Evolutionary conservation across 2,329 filamentous ascomycete genomes (phyloP).

Genomic region (Colletotrichum camelliae): DNA sequence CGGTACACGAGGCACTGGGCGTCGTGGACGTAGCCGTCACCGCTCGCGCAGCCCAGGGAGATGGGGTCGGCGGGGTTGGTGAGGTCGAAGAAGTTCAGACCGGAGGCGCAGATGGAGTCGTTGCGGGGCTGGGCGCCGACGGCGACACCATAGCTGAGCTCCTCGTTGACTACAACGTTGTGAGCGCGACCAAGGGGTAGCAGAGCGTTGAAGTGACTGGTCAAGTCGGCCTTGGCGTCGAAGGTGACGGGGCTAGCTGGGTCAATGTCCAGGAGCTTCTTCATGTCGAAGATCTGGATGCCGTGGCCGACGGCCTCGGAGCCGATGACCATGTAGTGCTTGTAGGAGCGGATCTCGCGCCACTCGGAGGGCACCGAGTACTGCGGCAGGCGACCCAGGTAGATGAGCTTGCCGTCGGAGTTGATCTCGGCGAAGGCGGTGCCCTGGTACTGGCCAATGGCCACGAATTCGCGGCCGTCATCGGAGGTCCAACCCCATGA

Average conservation of each 20-base stretch:
- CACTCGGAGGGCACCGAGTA: conserved; percentile 27
- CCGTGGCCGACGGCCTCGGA: conserved; percentile 52
- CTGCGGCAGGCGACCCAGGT: conserved; percentile 43
- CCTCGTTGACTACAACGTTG: conserved; percentile 56
- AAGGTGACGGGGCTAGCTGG: conserved; percentile 40
- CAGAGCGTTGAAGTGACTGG: conserved; percentile 35
- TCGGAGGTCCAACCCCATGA: conserved; percentile 54
- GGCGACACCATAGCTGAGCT: conserved; percentile 51
- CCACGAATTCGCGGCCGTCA: conserved; percentile 50
- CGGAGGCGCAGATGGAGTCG: conserved; percentile 47
- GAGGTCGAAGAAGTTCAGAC: conserved; percentile 64
- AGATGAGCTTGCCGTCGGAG: conserved; percentile 44
- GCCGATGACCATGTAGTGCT: conserved; percentile 42
- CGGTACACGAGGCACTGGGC: conserved; percentile 63
- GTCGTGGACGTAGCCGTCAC: conserved; percentile 66
- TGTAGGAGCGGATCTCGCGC: conserved; percentile 40
- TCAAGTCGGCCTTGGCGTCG: conserved; percentile 33
- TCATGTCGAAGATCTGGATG: conserved; percentile 68
- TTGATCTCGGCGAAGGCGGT: conserved; percentile 51
- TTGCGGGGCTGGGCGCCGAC: conserved; percentile 45
- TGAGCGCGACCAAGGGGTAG: conserved; percentile 37
- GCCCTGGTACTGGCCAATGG: conserved; percentile 49
- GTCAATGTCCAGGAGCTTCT: conserved; percentile 52
- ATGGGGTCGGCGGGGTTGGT: conserved; percentile 57
- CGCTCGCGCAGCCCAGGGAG: conserved; percentile 56